Conservation (phyloP, 805 yeast species). For the Maudiozyma saulgeensis region DNA sequence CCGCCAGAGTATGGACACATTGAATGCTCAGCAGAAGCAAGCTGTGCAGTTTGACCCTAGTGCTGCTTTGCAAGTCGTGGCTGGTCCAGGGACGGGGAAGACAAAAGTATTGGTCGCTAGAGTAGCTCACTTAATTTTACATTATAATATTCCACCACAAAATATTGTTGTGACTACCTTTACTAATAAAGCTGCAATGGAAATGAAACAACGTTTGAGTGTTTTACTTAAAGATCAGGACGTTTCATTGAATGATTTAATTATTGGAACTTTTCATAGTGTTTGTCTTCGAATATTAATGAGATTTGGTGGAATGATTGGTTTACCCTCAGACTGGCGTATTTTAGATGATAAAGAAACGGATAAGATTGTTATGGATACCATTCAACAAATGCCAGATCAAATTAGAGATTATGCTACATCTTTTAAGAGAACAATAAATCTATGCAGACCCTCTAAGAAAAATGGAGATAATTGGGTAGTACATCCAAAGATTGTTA, state of each 20-base stretch:
- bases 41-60: conserved; percentile 37
- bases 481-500: conserved; percentile 34
- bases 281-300: conserved; percentile 56
- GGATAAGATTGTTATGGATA: conserved; percentile 25
- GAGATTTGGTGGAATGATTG: conserved; percentile 43
- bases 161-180: conserved; percentile 79
- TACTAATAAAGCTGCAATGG: conserved; percentile 86
- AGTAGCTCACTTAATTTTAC: conserved; percentile 57
- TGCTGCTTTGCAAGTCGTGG: conserved; percentile 42
- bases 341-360: conserved; percentile 62
- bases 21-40: conserved; percentile 34
- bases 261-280: conserved; percentile 87
- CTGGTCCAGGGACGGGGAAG: conserved; percentile 69
- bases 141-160: conserved; percentile 46
- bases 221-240: conserved; percentile 26
- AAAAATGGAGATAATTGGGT: conserved; percentile 26
- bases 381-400: conserved; percentile 30
- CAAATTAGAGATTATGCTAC: conserved; percentile 27
- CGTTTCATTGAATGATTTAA: conserved; percentile 35
- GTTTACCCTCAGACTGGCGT: conserved; percentile 35
- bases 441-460: conserved; percentile 17
- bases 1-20: neutral
- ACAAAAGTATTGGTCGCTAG: conserved; percentile 75
- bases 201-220: conserved; percentile 59
- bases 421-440: conserved; percentile 21